Evolutionary conservation across 2,329 filamentous ascomycete species (phyloP).

Genomic region (Xylaria sp.): DNA sequence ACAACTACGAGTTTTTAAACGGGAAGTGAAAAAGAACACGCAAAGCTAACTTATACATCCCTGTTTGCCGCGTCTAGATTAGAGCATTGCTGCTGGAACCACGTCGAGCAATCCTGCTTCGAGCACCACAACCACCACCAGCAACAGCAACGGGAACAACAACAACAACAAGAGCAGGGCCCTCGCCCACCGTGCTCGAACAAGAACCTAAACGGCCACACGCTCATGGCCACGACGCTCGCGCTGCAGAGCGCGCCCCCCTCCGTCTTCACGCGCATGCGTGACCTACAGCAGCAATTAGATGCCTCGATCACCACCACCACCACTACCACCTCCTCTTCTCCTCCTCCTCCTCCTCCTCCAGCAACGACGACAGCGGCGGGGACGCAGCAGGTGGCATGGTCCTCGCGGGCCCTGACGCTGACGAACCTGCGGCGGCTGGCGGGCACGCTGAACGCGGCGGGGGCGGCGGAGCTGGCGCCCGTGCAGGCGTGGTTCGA

Average conservation of each 20-base stretch:
- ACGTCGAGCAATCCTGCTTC: slow-evolving; percentile 57
- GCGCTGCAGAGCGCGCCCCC: slow-evolving; percentile 42
- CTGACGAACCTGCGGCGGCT: slow-evolving; percentile 58
- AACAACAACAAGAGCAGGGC: slow-evolving; percentile 44
- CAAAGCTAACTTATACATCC: slow-evolving; percentile 5
- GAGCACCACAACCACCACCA: slow-evolving; percentile 45
- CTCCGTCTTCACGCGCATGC: slow-evolving; percentile 20
- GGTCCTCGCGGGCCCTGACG: slow-evolving; percentile 54
- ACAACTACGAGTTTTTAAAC: not conserved
- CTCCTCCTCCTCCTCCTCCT: not conserved
- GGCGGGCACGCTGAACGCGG: slow-evolving; percentile 56
- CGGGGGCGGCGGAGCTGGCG: slow-evolving; percentile 55
- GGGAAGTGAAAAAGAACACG: not conserved
- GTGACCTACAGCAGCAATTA: slow-evolving; percentile 14
- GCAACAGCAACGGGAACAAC: slow-evolving; percentile 42
- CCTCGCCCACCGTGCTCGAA: slow-evolving; percentile 7
- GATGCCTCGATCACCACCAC: not conserved
- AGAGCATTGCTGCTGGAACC: slow-evolving; percentile 64
- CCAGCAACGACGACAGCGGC: not conserved
- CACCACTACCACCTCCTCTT: not conserved
- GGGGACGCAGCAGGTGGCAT: slow-evolving; percentile 43
- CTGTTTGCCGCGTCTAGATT: slow-evolving; percentile 50
- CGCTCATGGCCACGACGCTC: slow-evolving; percentile 45
- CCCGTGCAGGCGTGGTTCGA: slow-evolving; percentile 67
- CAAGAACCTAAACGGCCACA: slow-evolving; percentile 42